Evolutionary conservation across 768 basidiomycete genomes (phyloP).

Genomic region (Phaeotremella fagi): DNA sequence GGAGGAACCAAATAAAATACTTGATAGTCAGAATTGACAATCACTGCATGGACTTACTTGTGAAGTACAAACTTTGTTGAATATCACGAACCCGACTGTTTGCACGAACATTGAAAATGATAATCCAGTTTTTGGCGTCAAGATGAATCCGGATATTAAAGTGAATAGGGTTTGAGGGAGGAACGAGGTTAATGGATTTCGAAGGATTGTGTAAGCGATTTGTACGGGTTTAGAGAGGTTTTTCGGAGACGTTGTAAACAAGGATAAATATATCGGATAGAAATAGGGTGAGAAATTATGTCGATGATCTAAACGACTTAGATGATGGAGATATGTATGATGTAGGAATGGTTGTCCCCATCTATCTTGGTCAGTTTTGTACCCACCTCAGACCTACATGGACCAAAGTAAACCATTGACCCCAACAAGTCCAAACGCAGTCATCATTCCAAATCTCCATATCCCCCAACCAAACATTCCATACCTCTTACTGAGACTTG

Average conservation of each 20-base stretch:
- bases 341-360: slow-evolving; percentile 92
- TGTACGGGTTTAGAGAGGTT: not conserved
- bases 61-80: slow-evolving; percentile 98
- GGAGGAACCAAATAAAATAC: slow-evolving; percentile 97
- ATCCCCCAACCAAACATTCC: slow-evolving; percentile 48
- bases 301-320: slow-evolving; percentile 85
- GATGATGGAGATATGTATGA: slow-evolving; percentile 89
- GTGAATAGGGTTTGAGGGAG: slow-evolving; percentile 74
- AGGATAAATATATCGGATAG: slow-evolving; percentile 85
- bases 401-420: slow-evolving; percentile 66
- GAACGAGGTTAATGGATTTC: slow-evolving; percentile 74
- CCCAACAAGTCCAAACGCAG: slow-evolving; percentile 62
- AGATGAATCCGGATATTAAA: slow-evolving; percentile 66
- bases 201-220: slow-evolving; percentile 47
- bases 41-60: slow-evolving; percentile 57
- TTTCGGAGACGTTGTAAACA: slow-evolving; percentile 52
- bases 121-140: slow-evolving; percentile 57
- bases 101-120: slow-evolving; percentile 86
- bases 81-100: slow-evolving; percentile 83
- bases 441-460: slow-evolving; percentile 64
- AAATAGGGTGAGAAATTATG: slow-evolving; percentile 99
- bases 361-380: slow-evolving; percentile 51
- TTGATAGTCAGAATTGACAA: slow-evolving; percentile 43
- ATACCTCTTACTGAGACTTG: slow-evolving; percentile 41
- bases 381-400: slow-evolving; percentile 56